Evolutionary conservation across 139 green algal species (phyloP).

Genomic region (Chlorella sorokiniana): DNA sequence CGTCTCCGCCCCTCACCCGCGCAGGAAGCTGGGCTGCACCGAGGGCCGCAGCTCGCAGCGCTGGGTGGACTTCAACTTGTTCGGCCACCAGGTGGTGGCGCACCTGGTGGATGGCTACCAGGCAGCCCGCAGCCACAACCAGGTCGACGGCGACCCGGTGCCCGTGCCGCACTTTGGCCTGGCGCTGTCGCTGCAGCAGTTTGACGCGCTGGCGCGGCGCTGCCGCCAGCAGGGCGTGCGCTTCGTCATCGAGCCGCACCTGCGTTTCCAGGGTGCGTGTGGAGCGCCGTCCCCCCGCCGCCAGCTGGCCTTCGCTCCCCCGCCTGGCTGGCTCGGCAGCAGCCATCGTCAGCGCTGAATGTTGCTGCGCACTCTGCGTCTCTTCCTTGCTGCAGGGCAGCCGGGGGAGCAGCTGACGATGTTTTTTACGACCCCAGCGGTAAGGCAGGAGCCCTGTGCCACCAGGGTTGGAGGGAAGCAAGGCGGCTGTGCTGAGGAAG

Average conservation of each 20-base stretch:
- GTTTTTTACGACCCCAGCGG: constrained; percentile 79
- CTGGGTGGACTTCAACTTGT: constrained; percentile 79
- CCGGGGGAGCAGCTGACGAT: constrained; percentile 81
- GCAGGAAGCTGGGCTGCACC: constrained; percentile 62
- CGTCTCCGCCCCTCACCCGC: neutral
- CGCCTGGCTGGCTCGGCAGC: neutral
- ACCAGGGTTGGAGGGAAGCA: too few species aligned
- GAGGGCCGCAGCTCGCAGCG: constrained; percentile 61
- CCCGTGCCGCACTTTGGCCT: constrained; percentile 88
- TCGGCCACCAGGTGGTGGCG: constrained; percentile 78
- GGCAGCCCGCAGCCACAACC: constrained; percentile 40
- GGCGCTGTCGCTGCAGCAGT: constrained; percentile 65
- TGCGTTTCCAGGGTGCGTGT: constrained; percentile 75
- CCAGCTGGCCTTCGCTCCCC: neutral
- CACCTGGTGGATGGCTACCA: constrained; percentile 76
- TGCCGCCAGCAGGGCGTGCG: constrained; percentile 50
- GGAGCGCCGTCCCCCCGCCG: too few species aligned
- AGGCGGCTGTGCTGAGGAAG: too few species aligned
- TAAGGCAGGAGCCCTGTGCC: too few species aligned
- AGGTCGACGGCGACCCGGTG: constrained; percentile 82
- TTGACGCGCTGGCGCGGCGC: constrained; percentile 72
- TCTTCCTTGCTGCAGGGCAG: constrained; percentile 33
- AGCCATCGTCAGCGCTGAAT: neutral
- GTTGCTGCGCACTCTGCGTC: neutral
- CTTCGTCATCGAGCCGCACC: constrained; percentile 84